Conservation (phyloP, 164 flowering plant genomes). For the Dillenia suffruticosa region DNA sequence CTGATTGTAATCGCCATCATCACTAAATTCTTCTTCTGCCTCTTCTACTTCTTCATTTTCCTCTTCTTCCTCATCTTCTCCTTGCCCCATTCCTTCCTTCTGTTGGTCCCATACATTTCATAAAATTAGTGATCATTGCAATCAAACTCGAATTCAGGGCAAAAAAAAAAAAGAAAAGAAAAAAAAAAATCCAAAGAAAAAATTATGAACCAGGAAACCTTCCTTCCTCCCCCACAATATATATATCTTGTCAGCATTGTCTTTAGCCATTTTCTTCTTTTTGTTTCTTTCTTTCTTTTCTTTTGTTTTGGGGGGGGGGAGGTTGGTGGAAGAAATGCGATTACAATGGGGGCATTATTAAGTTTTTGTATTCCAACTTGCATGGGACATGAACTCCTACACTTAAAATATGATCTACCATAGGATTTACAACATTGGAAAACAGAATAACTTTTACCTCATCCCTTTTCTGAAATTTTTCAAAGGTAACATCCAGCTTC, state of each 20-base stretch:
- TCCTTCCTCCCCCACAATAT: too few species aligned
- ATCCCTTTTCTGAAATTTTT: constrained; percentile 39
- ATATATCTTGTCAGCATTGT: too few species aligned
- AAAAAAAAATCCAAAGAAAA: not conserved
- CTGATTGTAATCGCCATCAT: constrained; percentile 54
- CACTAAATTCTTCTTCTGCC: constrained; percentile 36
- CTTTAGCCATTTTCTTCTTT: too few species aligned
- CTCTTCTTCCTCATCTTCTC: constrained; percentile 35
- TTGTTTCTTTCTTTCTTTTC: too few species aligned
- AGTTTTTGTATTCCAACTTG: too few species aligned
- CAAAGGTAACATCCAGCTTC: constrained; percentile 35
- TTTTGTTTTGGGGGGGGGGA: too few species aligned
- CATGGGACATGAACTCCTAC: not conserved
- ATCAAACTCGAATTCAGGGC: not conserved
- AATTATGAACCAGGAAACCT: not conserved
- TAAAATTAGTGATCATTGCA: not conserved
- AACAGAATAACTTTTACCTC: constrained; percentile 22
- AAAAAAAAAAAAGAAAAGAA: not conserved
- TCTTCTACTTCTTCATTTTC: constrained; percentile 21
- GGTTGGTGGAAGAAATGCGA: too few species aligned
- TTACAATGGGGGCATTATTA: too few species aligned
- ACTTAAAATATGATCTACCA: not conserved
- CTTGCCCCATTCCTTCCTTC: constrained; percentile 28
- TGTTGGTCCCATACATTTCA: constrained; percentile 24
- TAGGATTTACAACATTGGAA: not conserved